Base-by-base conservation (phyloP, 2,329 filamentous ascomycete genomes). In the Blumeria hordei region DNA sequence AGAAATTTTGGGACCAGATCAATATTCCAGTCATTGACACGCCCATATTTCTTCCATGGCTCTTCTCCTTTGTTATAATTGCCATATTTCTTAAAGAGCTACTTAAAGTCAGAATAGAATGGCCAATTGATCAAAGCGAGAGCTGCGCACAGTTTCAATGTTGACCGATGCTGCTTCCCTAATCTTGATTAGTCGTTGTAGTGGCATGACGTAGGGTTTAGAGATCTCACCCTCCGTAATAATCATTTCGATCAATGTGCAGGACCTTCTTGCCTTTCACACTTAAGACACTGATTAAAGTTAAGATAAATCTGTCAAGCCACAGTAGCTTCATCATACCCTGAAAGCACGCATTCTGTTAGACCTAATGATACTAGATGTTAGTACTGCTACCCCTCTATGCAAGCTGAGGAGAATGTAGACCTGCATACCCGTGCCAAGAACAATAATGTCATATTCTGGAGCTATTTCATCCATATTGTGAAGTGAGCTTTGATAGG, bases 251-350 rank as follows among this genome's bases (percentile, higher is more conserved):
- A 73, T 96, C 92, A 69, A 98, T 94, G 74, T 98, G 92, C 61
- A 98, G 78, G 67, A 98, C 92, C 75, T 96, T 96, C 77, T 94
- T 90, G 70, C 90, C 90, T 76, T 96, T 95, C 65, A 96, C 90
- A 74, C 88, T 94, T 68, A 96, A 74, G 59, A 98, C 88, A 71
- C 88, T 88, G 64, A 37, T 14, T 55, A 52, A 14, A 55, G 54
- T 60, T 62, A 56, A 64, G 63, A 53, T 62, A 51, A 32, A 3
- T n/a, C 18, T 9, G 50, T 49, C 21, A 21, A 39, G 49, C 14
- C 11, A 16, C 50, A 35, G 21, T 8, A n/a, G 35, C 32, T 55
- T 41, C 37, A 53, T 41, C 73, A 67, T 83, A 94, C 88, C 90
- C 92, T 68, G 90, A 95, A 64, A 98, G 85, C 67, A 98, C 92